Base-by-base conservation (phyloP, 192 early-diverging fungal genomes). In the Lunasporangiospora selenospora region DNA sequence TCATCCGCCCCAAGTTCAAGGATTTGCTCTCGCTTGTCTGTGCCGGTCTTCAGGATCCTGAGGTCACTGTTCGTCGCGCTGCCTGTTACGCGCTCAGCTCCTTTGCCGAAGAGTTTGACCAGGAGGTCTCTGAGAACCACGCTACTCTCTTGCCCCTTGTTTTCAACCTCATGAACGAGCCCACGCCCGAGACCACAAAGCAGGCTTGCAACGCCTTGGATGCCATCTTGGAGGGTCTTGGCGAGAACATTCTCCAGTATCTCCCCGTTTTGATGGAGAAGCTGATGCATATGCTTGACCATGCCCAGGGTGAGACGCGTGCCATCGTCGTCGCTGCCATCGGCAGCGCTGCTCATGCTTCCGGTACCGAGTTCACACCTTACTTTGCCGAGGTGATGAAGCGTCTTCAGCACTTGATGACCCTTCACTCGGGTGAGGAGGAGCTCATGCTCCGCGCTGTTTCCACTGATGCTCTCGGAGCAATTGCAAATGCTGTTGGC, bases 331-430 rank as follows among this genome's bases (percentile, higher is more conserved):
- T 87, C 32, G 89, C 87, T 12, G 92, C 91, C 26, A 87, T 95
- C 53, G 93, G 93, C n/a, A 92, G 90, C 47, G 89, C 90, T 19
- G 93, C 93, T 23, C 87, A 92, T 78, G 85, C 92, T 39, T 81
- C 92, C 12, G 87, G 86, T 33, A 77, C 80, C 53, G 53, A 51
- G 9, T 90, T 90, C 78, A 62, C 75, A 30, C 88, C 90, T 12
- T 95, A 92, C 78, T 94, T 94, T 83, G 75, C 58, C 30, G 66
- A 78, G 44, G 80, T 92, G 16, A 78, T 92, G 43, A 70, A 75
- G 27, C 83, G 89, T 44, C 69, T 94, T 51, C 77, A 70, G 30
- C 75, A 83, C 26, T 78, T 88, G 16, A 94, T 94, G 88, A 75
- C 82, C 15, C 47, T 91, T 39, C 75, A 67, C 40, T 75, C 80